phyloP scores from a whole-genome alignment of 306 rosid genomes.

The Rosa chinensis region DNA sequence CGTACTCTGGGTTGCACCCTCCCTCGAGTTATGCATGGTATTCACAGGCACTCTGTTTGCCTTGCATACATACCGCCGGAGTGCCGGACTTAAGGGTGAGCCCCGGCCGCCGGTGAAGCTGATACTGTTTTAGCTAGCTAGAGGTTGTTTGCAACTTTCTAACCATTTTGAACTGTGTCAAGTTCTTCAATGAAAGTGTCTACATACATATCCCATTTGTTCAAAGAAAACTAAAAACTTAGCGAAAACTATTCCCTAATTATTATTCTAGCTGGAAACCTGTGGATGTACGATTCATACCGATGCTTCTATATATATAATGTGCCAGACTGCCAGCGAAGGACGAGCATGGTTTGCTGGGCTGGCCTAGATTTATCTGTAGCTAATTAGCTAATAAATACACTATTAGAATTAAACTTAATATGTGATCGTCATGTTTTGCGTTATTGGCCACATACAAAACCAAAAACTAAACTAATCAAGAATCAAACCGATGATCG shows the following conservation, averaged over 20 bases:
- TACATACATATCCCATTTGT: not conserved
- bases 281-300: not conserved
- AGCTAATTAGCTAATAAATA: not conserved
- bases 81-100: not conserved
- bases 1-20: too few relatives aligned
- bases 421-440: constrained; percentile 20
- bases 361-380: not conserved
- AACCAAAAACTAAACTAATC: not conserved
- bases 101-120: not conserved
- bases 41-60: not conserved
- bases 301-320: too few relatives aligned
- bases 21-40: not conserved
- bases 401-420: not conserved
- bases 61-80: not conserved
- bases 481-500: not conserved
- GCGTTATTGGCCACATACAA: not conserved
- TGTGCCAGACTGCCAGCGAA: not conserved
- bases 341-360: constrained; percentile 11
- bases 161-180: too few relatives aligned
- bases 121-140: not conserved
- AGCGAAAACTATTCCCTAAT: not conserved
- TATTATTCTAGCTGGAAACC: not conserved
- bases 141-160: not conserved
- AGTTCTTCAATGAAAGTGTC: not conserved
- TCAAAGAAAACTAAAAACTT: not conserved